phyloP scores from a whole-genome alignment of 148 eudicot species.

The Arbutus unedo region DNA sequence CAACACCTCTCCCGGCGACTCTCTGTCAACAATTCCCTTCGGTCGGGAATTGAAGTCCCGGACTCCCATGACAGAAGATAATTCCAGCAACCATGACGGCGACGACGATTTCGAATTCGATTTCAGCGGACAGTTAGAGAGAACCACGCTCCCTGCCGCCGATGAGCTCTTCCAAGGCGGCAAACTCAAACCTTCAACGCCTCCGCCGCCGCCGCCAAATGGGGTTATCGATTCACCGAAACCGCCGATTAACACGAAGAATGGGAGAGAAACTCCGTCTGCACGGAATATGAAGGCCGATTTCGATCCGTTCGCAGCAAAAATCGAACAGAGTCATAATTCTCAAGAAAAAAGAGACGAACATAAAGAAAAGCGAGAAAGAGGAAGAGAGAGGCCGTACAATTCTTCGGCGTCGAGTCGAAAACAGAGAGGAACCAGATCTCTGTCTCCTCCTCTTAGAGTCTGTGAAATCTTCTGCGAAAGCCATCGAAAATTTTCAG shows the following conservation, averaged over 20 bases:
- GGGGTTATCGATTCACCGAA: slow-evolving; percentile 20
- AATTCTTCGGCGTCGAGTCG: background rate
- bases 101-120: slow-evolving; percentile 53
- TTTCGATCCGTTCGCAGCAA: slow-evolving; percentile 28
- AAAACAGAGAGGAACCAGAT: slow-evolving; percentile 30
- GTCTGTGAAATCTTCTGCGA: slow-evolving; percentile 36
- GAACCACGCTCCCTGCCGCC: slow-evolving; percentile 36
- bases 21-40: slow-evolving; percentile 32
- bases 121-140: slow-evolving; percentile 50
- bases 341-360: background rate
- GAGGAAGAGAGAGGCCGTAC: slow-evolving; percentile 28
- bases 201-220: slow-evolving; percentile 29
- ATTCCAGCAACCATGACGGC: slow-evolving; percentile 2
- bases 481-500: slow-evolving; percentile 5
- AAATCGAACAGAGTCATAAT: slow-evolving; percentile 22
- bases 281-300: slow-evolving; percentile 26
- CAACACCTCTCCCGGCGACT: background rate
- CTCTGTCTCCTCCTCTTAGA: slow-evolving; percentile 40
- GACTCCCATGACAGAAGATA: slow-evolving; percentile 20
- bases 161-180: slow-evolving; percentile 57
- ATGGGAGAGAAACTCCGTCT: slow-evolving; percentile 22
- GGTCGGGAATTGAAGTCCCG: slow-evolving; percentile 40
- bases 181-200: slow-evolving; percentile 46
- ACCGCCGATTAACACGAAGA: slow-evolving; percentile 21
- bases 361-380: slow-evolving; percentile 19